Base-by-base conservation (phyloP, 2,329 filamentous ascomycete genomes). In the Cytospora schulzeri region DNA sequence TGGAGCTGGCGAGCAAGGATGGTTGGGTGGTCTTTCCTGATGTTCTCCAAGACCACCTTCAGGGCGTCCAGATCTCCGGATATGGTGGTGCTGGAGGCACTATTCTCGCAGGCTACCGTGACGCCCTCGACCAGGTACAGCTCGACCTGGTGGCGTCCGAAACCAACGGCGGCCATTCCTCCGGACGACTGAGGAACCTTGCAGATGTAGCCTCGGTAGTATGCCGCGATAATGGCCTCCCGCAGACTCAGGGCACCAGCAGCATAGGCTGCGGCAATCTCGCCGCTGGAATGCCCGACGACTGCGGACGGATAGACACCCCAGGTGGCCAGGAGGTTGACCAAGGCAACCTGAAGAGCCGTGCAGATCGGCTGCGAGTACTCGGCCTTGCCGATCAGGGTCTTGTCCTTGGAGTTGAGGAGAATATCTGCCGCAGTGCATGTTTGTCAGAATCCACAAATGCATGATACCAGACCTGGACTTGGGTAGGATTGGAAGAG, bases 321-420 rank as follows among this genome's bases (percentile, higher is more conserved):
- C 7, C 69, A 69, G 2, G 45, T 11, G 9, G 33, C 41, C 0
- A 76, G 66, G 1, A 75, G 60, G 9, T 74, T 70, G 4, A 75
- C 69, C 0, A 75, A 56, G 4, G 70, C 63, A 4, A 73, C 64
- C 58, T 75, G 70, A 0, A 76, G 33, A 0, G 70, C 73, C 2
- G 74, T 75, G 35, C 71, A 74, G 0, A 74, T 64, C 0, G 74
- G 72, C 33, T 76, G 74, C 6, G 73, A 72, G 17, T 74, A 35
- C 7, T 69, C 71, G 3, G 73, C 71, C 15, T n/a, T n/a, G n/a
- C n/a, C n/a, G n/a, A n/a, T n/a, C n/a, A n/a, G n/a, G n/a, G n/a
- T n/a, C n/a, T n/a, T n/a, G n/a, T n/a, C n/a, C n/a, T n/a, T n/a
- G n/a, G n/a, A n/a, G n/a, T n/a, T n/a, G n/a, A n/a, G n/a, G n/a